Conservation (phyloP, 371 early-diverging fungal genomes). For the Mucor racemosus region DNA sequence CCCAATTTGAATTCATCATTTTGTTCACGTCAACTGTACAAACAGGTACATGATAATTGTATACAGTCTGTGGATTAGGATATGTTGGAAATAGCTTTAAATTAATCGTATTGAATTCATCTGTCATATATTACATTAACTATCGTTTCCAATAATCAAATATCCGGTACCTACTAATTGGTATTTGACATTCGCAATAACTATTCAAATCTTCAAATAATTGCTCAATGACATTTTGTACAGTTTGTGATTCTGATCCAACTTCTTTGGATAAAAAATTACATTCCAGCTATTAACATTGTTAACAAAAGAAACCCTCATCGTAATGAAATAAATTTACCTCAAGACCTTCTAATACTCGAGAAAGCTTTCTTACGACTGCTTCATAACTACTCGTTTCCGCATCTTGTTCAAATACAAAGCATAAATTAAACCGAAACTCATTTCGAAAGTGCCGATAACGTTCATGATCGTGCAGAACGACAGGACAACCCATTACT, state of each 20-base stretch:
- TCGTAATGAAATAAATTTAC: slow-evolving; percentile 31
- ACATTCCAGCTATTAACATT: slow-evolving; percentile 64
- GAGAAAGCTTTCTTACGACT: slow-evolving; percentile 80
- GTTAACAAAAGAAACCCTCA: not conserved
- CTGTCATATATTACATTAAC: slow-evolving; percentile 27
- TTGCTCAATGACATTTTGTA: slow-evolving; percentile 86
- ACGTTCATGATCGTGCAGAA: slow-evolving; percentile 69
- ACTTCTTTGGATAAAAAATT: slow-evolving; percentile 67
- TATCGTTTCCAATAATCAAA: not conserved
- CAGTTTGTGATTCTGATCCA: slow-evolving; percentile 35
- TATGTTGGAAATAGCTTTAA: slow-evolving; percentile 86
- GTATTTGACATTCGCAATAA: slow-evolving; percentile 87
- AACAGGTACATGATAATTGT: slow-evolving; percentile 87
- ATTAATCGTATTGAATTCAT: slow-evolving; percentile 72
- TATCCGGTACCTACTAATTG: slow-evolving; percentile 68
- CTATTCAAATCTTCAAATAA: slow-evolving; percentile 84
- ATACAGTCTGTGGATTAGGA: slow-evolving; percentile 74
- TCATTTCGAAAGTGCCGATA: slow-evolving; percentile 75
- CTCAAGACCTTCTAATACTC: slow-evolving; percentile 77
- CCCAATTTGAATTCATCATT: slow-evolving; percentile 79
- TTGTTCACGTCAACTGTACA: slow-evolving; percentile 69
- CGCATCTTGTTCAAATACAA: slow-evolving; percentile 85
- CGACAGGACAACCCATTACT: slow-evolving; percentile 81
- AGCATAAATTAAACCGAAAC: slow-evolving; percentile 87
- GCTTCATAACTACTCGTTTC: slow-evolving; percentile 80